phyloP scores from a whole-genome alignment of 2,329 filamentous ascomycete species.

The Penicillium thymicola region DNA sequence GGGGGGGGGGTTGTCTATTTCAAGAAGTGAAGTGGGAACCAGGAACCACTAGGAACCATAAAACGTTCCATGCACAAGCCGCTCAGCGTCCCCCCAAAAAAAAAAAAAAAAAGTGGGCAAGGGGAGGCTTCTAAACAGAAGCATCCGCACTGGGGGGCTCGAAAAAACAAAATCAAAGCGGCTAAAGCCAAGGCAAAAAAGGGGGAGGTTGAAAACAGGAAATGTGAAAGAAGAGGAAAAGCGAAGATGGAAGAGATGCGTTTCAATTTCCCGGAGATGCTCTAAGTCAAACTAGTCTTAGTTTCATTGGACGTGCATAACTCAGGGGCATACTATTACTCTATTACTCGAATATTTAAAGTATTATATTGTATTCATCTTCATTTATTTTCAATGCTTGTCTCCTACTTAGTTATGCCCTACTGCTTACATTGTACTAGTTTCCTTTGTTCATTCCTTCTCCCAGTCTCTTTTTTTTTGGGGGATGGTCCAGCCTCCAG shows the following conservation, averaged over 20 bases:
- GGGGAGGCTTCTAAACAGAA: slow-evolving; percentile 8
- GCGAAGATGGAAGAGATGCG: slow-evolving; percentile 10
- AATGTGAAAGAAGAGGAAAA: slow-evolving; percentile 12
- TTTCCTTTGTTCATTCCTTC: neutral
- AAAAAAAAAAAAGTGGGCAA: slow-evolving; percentile 12
- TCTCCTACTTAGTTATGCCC: neutral
- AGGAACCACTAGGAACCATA: slow-evolving; percentile 24
- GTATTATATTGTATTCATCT: no score
- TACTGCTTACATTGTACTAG: neutral
- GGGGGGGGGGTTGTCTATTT: slow-evolving; percentile 19
- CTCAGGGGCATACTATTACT: slow-evolving; percentile 19
- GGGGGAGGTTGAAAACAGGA: slow-evolving; percentile 10
- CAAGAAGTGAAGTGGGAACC: slow-evolving; percentile 25
- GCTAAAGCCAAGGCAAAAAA: slow-evolving; percentile 14
- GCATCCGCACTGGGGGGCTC: slow-evolving; percentile 1
- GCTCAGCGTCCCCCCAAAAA: slow-evolving; percentile 1
- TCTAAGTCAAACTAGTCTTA: slow-evolving; percentile 17
- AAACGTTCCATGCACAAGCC: slow-evolving; percentile 18
- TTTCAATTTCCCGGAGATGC: slow-evolving; percentile 21
- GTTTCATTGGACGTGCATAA: slow-evolving; percentile 18
- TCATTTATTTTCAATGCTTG: neutral
- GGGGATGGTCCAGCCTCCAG: slow-evolving; percentile 1
- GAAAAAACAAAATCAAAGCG: slow-evolving; percentile 1
- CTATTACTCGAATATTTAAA: neutral
- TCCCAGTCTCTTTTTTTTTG: neutral